These are phyloP conservation scores for Cyberlindnera nakhonratchasimensis DNA, from an alignment of 805 yeast genomes.

Conservation along the genomic window DNA sequence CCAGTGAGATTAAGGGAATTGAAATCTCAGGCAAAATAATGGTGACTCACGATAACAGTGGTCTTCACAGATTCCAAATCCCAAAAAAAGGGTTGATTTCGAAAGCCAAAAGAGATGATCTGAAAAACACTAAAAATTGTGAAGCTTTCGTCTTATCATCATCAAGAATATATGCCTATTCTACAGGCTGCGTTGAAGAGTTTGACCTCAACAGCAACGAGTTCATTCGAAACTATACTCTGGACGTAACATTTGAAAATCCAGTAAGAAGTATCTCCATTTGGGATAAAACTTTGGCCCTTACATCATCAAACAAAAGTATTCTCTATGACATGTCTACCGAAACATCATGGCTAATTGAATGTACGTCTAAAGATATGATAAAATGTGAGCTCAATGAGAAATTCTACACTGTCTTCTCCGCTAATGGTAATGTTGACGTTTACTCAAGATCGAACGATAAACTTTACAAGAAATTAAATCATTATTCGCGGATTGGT, in stretches of 20 bases:
- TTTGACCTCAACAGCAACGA: not conserved
- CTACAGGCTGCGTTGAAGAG: not conserved
- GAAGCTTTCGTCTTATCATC: not conserved
- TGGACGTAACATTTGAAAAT: not conserved
- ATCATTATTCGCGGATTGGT: conserved; percentile 4
- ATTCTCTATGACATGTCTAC: conserved; percentile 1
- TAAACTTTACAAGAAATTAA: not conserved
- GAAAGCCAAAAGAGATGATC: not conserved
- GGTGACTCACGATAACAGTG: not conserved
- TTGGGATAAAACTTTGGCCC: not conserved
- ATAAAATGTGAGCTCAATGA: not conserved
- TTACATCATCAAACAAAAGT: not conserved
- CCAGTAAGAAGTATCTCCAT: conserved; percentile 2
- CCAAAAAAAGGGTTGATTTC: not conserved
- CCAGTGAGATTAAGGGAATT: conserved; percentile 1
- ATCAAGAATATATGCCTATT: not conserved
- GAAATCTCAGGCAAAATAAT: not conserved
- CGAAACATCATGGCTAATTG: not conserved
- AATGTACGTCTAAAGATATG: not conserved
- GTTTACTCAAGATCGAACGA: conserved; percentile 2
- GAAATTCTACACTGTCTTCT: conserved; percentile 1
- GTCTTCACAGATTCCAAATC: not conserved
- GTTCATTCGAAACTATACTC: not conserved
- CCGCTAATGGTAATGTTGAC: conserved; percentile 9
- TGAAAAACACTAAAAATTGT: not conserved